Conservation (phyloP, 805 yeast species). For the Metschnikowia lachancei region DNA sequence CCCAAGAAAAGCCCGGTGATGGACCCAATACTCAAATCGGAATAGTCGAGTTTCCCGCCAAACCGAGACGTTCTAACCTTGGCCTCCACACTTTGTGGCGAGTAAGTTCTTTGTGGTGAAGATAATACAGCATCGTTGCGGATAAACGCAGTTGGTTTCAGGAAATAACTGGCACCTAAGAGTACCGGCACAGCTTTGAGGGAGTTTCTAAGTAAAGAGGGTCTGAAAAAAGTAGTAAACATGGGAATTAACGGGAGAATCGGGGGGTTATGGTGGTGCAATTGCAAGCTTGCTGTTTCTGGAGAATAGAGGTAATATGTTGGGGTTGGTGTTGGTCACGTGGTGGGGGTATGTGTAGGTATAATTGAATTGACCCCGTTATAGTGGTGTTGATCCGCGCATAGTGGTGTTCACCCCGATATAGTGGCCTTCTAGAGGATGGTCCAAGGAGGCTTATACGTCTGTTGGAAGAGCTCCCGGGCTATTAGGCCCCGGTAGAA, state of each 20-base stretch:
- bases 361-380: no score
- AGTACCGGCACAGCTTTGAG: slow-evolving; percentile 15
- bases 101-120: slow-evolving; percentile 12
- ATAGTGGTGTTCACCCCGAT: no score
- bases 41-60: slow-evolving; percentile 53
- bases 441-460: no score
- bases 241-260: not conserved
- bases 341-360: no score
- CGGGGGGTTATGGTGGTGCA: not conserved
- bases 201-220: slow-evolving; percentile 13
- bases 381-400: no score
- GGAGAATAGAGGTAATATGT: not conserved
- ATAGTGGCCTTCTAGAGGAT: no score
- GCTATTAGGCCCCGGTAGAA: no score
- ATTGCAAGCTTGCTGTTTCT: slow-evolving; percentile 6
- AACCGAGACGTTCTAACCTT: slow-evolving; percentile 24
- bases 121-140: slow-evolving; percentile 17
- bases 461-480: no score
- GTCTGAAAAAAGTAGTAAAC: slow-evolving; percentile 18
- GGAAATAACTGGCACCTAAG: slow-evolving; percentile 15
- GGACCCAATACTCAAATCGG: slow-evolving; percentile 62
- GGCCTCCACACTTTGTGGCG: slow-evolving; percentile 14
- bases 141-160: slow-evolving; percentile 12
- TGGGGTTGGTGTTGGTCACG: no score
- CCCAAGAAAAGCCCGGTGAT: slow-evolving; percentile 60